Base-by-base conservation (phyloP, 1,284 basidiomycete genomes). In the Exsudoporus floridanus region DNA sequence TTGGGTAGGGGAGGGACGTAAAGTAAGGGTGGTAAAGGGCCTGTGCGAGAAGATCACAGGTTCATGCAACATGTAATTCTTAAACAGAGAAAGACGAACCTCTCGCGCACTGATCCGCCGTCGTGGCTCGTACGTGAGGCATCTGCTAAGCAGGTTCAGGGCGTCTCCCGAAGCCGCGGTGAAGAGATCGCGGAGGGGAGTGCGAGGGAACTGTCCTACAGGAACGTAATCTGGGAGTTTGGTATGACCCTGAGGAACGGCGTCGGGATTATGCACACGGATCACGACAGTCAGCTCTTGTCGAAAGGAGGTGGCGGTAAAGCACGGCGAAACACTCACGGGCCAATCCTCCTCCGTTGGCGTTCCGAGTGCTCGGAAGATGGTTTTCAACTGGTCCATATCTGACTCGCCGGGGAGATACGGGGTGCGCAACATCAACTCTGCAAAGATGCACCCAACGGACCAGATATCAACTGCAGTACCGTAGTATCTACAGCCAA, bases 271-370 rank as follows among this genome's bases (percentile, higher is more conserved):
- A 25, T 40, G 39, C 25, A 21, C 23, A 28, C 13, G 4, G 14
- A 50, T 25, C 40, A 19, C 35, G 45, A 28, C 16, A 7, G 39
- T 55, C 33, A 55, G 41, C 18, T 7, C 34, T 19, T 13, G 16
- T 37, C 33, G 19, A 40, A n/a, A 27, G n/a, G 16, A 44, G 10
- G 21, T 23, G 18, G 21, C 12, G 21, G 12, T n/a, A 43, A 43
- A 46, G 25, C 33, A 35, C 19, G 30, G 19, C 27, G 46, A 18
- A 23, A 46, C 23, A 60, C 70, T 52, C 71, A 94, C 91, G 1
- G 96, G 96, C 97, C 97, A 99, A 25, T 98, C 95, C 48, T 92
- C 86, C 64, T 98, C 94, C 1, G 92, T 92, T 0, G 97, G 97
- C 5, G 94, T 95, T 0, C 97, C 97, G 18, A 99, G 79, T 0